phyloP scores from a whole-genome alignment of 2,329 filamentous ascomycete species.

The Hypoxylon sp. region DNA sequence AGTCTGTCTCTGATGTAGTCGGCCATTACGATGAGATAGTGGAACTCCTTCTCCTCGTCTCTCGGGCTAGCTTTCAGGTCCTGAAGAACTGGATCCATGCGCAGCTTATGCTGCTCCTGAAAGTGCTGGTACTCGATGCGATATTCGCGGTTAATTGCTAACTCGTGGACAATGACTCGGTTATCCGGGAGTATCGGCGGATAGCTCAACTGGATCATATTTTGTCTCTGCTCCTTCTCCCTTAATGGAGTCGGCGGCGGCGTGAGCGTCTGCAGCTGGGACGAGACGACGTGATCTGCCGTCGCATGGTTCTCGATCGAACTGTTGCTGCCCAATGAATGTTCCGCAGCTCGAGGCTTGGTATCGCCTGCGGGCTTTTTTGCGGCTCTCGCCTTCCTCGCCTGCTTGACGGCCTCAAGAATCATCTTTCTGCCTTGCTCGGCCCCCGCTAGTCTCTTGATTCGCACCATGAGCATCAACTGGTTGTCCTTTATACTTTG shows the following conservation, averaged over 20 bases:
- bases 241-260: slow-evolving; percentile 60
- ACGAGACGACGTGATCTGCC: slow-evolving; percentile 49
- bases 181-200: slow-evolving; percentile 73
- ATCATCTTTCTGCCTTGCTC: slow-evolving; percentile 77
- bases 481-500: slow-evolving; percentile 85
- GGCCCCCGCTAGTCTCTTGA: slow-evolving; percentile 78
- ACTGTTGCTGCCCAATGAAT: slow-evolving; percentile 47
- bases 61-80: slow-evolving; percentile 71
- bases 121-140: slow-evolving; percentile 70
- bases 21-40: slow-evolving; percentile 74
- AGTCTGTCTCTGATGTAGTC: slow-evolving; percentile 76
- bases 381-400: slow-evolving; percentile 68
- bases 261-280: slow-evolving; percentile 59
- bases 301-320: slow-evolving; percentile 52
- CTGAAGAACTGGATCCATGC: slow-evolving; percentile 59
- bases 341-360: slow-evolving; percentile 70
- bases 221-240: slow-evolving; percentile 50
- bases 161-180: slow-evolving; percentile 77
- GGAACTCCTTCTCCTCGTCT: slow-evolving; percentile 69
- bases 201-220: slow-evolving; percentile 51
- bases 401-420: slow-evolving; percentile 76
- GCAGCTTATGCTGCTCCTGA: slow-evolving; percentile 62
- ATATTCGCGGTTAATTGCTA: slow-evolving; percentile 81
- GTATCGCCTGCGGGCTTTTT: slow-evolving; percentile 75
- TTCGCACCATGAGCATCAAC: slow-evolving; percentile 77